A percentile compares a stretch with the other conserved stretches of the same genome.
Evolutionary conservation across 2,329 filamentous ascomycete species (phyloP).

Genomic region (Cladosporium oxysporum): DNA sequence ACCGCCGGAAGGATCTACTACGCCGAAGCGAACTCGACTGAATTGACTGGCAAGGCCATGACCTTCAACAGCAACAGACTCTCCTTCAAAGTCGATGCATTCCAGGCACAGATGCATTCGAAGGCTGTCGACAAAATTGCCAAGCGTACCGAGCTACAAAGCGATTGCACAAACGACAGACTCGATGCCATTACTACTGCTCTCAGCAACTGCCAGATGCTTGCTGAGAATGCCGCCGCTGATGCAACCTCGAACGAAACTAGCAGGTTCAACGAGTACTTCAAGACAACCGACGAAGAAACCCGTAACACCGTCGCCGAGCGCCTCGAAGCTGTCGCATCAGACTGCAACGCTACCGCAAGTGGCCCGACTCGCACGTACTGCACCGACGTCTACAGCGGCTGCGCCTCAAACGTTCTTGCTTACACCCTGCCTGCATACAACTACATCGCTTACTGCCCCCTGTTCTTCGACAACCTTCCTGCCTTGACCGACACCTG

Average conservation of each 20-base stretch:
- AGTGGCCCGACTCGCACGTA: constrained; percentile 55
- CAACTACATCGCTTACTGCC: constrained; percentile 62
- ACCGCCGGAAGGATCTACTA: constrained; percentile 59
- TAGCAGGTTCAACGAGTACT: constrained; percentile 43
- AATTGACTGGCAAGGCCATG: constrained; percentile 55
- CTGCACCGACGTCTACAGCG: constrained; percentile 59
- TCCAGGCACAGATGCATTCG: constrained; percentile 53
- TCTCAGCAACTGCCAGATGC: constrained; percentile 54
- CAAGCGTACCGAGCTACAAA: constrained; percentile 56
- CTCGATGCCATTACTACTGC: constrained; percentile 52
- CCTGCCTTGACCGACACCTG: constrained; percentile 54
- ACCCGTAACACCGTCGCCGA: constrained; percentile 53
- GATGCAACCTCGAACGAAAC: constrained; percentile 52
- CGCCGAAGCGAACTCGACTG: constrained; percentile 53
- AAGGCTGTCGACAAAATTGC: constrained; percentile 45
- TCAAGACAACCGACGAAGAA: constrained; percentile 56
- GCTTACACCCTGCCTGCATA: constrained; percentile 58
- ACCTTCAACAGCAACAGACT: constrained; percentile 62
- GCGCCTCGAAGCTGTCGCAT: constrained; percentile 54
- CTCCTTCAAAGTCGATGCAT: constrained; percentile 58
- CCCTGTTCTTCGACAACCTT: constrained; percentile 60
- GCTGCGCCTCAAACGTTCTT: constrained; percentile 56
- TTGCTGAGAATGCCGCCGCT: constrained; percentile 56
- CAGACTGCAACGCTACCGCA: constrained; percentile 57
- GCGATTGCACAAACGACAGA: constrained; percentile 50